phyloP scores from a whole-genome alignment of 768 basidiomycete genomes.

The Chalciporus pseudorubinellus region DNA sequence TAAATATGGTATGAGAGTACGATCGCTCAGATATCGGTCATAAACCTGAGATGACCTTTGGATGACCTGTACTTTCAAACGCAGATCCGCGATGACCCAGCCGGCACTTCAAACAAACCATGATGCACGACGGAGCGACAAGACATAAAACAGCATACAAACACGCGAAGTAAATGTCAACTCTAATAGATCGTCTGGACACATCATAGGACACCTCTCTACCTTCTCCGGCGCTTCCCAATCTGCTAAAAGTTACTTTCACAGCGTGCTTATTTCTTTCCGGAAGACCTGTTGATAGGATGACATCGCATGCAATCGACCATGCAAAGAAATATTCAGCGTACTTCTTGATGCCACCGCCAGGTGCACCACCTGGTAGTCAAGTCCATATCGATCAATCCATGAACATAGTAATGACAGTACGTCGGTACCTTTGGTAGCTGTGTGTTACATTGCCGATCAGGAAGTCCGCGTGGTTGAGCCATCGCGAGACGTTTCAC shows the following conservation, averaged over 20 bases:
- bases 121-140: neutral
- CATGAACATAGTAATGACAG: conserved; percentile 3
- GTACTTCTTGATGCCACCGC: conserved; percentile 85
- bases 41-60: too few species aligned
- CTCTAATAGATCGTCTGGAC: neutral
- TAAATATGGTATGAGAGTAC: neutral
- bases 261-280: conserved; percentile 58
- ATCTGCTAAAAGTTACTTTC: neutral
- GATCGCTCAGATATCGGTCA: too few species aligned
- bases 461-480: conserved; percentile 27
- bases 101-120: too few species aligned
- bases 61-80: neutral
- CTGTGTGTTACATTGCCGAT: conserved; percentile 16
- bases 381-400: neutral
- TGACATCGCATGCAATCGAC: conserved; percentile 5
- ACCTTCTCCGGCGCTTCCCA: neutral
- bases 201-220: neutral
- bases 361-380: conserved; percentile 59
- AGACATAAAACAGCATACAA: conserved; percentile 1
- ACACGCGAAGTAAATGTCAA: neutral
- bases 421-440: conserved; percentile 27
- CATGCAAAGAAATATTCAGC: conserved; percentile 26
- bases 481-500: conserved; percentile 12
- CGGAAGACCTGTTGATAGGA: conserved; percentile 52
- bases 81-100: too few species aligned